Evolutionary conservation across 495 filamentous ascomycete genomes (phyloP).

Genomic region (Zalerion maritima): DNA sequence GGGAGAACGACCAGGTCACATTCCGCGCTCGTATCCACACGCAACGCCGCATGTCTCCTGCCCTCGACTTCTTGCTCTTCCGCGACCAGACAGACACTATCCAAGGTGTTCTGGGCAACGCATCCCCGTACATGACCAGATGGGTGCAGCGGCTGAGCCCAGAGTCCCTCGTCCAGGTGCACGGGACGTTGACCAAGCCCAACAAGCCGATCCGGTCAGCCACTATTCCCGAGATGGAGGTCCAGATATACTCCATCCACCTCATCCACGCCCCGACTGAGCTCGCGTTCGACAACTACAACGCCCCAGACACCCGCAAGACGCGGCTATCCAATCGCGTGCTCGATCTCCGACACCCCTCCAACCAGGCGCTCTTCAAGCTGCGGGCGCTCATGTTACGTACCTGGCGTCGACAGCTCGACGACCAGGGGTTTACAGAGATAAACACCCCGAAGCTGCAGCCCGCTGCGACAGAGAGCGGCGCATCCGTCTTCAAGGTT

Average conservation of each 20-base stretch:
- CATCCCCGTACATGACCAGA: constrained; percentile 77
- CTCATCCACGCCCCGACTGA: constrained; percentile 31
- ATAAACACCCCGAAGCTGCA: constrained; percentile 90
- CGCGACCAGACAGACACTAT: constrained; percentile 68
- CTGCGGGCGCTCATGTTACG: constrained; percentile 60
- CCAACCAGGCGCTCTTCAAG: constrained; percentile 79
- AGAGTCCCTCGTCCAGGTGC: constrained; percentile 68
- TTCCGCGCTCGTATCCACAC: constrained; percentile 81
- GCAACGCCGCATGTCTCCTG: constrained; percentile 68
- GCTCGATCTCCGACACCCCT: constrained; percentile 70
- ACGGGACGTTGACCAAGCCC: constrained; percentile 59
- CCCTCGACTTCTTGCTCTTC: constrained; percentile 78
- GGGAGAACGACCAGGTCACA: constrained; percentile 39
- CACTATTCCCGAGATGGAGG: constrained; percentile 58
- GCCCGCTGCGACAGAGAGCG: constrained; percentile 81
- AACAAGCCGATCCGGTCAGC: constrained; percentile 66
- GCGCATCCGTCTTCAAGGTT: constrained; percentile 84
- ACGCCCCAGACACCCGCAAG: constrained; percentile 11
- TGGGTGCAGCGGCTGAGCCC: constrained; percentile 65
- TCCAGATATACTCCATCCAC: constrained; percentile 69
- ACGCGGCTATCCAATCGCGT: constrained; percentile 49
- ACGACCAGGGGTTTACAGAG: constrained; percentile 68
- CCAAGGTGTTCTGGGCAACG: constrained; percentile 55
- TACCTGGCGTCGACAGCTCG: constrained; percentile 66
- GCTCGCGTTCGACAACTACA: constrained; percentile 18